Percentiles rank a stretch among this genome's conserved stretches.
These are phyloP conservation scores for Pythium periplocum DNA, from an alignment of 352 stramenopile species.

Conservation along the genomic window DNA sequence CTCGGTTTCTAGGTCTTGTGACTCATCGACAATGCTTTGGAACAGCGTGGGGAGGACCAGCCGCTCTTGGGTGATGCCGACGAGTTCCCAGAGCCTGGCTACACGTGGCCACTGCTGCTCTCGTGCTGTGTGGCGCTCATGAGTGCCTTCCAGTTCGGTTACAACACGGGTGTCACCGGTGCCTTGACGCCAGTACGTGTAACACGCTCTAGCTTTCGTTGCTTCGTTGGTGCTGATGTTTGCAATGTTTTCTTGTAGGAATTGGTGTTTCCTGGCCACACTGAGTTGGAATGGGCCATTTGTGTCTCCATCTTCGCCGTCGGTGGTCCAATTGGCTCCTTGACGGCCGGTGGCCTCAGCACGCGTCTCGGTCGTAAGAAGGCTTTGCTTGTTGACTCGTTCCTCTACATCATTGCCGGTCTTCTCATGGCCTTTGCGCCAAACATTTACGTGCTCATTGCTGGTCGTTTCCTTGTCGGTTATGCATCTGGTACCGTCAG, in stretches of 20 bases:
- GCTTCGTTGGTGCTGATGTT: slow-evolving; percentile 1
- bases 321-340: slow-evolving; percentile 31
- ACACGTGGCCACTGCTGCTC: slow-evolving; percentile 33
- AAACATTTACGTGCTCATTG: slow-evolving; percentile 46
- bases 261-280: slow-evolving; percentile 32
- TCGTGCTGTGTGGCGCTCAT: slow-evolving; percentile 42
- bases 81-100: slow-evolving; percentile 31
- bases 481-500: slow-evolving; percentile 32
- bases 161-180: slow-evolving; percentile 41
- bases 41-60: slow-evolving; percentile 66
- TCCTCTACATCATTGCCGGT: slow-evolving; percentile 36
- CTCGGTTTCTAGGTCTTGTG: too few species aligned
- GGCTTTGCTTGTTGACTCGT: slow-evolving; percentile 35
- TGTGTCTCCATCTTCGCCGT: slow-evolving; percentile 40
- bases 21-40: too few species aligned
- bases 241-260: slow-evolving; percentile 15
- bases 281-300: slow-evolving; percentile 33
- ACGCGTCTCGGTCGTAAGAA: slow-evolving; percentile 34
- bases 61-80: slow-evolving; percentile 28
- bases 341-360: slow-evolving; percentile 30
- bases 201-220: background rate
- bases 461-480: slow-evolving; percentile 34
- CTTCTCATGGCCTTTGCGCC: slow-evolving; percentile 33
- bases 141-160: slow-evolving; percentile 34
- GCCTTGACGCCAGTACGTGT: slow-evolving; percentile 26